Conservation (phyloP, 805 yeast genomes). For the Sugiyamaella marilandica region DNA sequence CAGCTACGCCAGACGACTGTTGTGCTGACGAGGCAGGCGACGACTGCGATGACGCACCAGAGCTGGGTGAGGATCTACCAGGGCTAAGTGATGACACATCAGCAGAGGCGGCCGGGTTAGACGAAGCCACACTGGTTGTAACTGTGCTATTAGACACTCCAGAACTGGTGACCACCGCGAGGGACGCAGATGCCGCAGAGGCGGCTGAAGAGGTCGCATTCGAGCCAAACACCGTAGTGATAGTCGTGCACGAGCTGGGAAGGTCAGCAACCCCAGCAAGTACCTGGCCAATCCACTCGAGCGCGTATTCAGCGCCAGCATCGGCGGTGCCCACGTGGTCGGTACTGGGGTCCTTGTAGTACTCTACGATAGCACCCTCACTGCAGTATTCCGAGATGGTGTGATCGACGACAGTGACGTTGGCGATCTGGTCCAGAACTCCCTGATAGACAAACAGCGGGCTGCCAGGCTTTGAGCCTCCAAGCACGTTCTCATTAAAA, state of each 20-base stretch:
- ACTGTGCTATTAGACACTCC: constrained; percentile 7
- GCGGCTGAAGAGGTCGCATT: constrained; percentile 8
- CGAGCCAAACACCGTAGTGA: background rate
- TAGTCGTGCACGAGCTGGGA: background rate
- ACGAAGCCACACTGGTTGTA: constrained; percentile 1
- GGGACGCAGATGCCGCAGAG: constrained; percentile 10
- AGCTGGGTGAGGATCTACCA: background rate
- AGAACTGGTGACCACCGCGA: constrained; percentile 3
- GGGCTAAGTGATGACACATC: background rate
- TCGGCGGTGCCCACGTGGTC: constrained; percentile 14
- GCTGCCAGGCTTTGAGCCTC: constrained; percentile 16
- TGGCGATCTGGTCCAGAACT: constrained; percentile 22
- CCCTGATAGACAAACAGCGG: constrained; percentile 27
- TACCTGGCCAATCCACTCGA: constrained; percentile 13
- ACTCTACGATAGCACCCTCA: constrained; percentile 16
- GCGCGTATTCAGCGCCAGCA: constrained; percentile 13
- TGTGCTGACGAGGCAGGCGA: background rate
- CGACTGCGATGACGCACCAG: background rate
- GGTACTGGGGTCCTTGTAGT: constrained; percentile 12
- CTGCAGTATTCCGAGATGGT: constrained; percentile 17
- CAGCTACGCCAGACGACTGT: no score
- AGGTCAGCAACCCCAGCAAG: constrained; percentile 6
- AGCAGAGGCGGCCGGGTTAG: constrained; percentile 3
- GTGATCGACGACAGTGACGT: constrained; percentile 18
- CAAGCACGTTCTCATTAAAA: constrained; percentile 19